Conservation (phyloP, 163 green algal species). For the Prototheca wickerhamii region DNA sequence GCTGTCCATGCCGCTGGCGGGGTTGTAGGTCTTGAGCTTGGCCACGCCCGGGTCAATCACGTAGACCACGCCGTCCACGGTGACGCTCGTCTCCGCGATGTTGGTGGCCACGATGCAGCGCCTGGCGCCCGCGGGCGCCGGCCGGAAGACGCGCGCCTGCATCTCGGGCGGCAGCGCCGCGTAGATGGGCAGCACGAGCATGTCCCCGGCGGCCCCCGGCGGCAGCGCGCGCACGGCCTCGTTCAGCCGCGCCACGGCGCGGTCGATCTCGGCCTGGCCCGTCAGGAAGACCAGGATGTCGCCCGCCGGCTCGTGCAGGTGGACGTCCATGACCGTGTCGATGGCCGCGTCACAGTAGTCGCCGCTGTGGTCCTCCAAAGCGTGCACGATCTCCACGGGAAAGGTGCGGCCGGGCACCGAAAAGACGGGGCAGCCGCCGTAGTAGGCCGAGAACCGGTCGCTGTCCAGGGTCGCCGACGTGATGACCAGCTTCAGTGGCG, state of each 20-base stretch:
- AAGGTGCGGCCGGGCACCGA: conserved; percentile 70
- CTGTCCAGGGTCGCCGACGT: conserved; percentile 89
- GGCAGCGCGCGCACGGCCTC: background rate
- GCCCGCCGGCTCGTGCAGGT: conserved; percentile 60
- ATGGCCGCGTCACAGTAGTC: conserved; percentile 54
- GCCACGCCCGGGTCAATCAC: conserved; percentile 83
- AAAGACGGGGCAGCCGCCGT: conserved; percentile 65
- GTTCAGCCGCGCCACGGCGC: conserved; percentile 55
- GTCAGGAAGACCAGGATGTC: conserved; percentile 94
- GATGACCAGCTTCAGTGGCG: conserved; percentile 76
- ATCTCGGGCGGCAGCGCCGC: conserved; percentile 63
- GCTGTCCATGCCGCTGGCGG: conserved; percentile 72
- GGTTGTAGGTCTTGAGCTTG: conserved; percentile 88
- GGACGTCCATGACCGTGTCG: conserved; percentile 70
- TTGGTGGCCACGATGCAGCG: conserved; percentile 90
- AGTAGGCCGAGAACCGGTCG: conserved; percentile 80
- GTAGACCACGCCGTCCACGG: conserved; percentile 86
- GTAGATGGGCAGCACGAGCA: conserved; percentile 70
- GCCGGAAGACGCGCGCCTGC: conserved; percentile 79
- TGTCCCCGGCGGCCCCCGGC: background rate
- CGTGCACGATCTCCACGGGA: conserved; percentile 75
- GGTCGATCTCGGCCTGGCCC: conserved; percentile 88
- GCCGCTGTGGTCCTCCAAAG: conserved; percentile 33
- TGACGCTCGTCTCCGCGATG: conserved; percentile 92
- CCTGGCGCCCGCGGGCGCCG: conserved; percentile 49